Base-by-base conservation (phyloP, 345 rosid genomes). In the Cochlearia excelsa region DNA sequence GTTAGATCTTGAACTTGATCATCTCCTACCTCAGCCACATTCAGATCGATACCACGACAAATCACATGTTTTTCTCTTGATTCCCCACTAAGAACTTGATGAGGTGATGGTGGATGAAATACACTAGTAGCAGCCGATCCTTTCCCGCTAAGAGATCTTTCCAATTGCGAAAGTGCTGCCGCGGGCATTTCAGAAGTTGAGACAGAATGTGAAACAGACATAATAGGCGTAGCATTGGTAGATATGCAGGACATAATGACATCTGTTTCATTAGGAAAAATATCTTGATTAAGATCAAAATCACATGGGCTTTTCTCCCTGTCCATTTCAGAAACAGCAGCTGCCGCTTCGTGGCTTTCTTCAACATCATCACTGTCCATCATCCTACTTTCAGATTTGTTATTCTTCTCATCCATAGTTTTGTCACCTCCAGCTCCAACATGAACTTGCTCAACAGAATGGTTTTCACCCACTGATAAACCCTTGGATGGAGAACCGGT, bases 231-330 rank as follows among this genome's bases (percentile, higher is more conserved):
- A 49, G 79, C 39, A 5, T 78, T 76, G n/a, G 80, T 52, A 6
- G 86, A 73, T 46, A 75, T 63, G 51, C 78, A 64, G 56, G 77
- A 71, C 53, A 63, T 70, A 29, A 78, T 56, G 53, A 16, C 61
- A 63, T 87, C 99, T 74, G 75, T 61, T 64, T 90, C 97, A 77
- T 89, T 96, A 38, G 84, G 77, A 60, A 74, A 76, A 47, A 81
- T 75, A 75, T 93, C 95, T 70, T 81, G 85, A 72, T 93, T 93
- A 78, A 93, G 80, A 78, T 89, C 97, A 54, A 93, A 87, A 33
- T 42, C 77, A 53, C 91, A 83, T 2, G 74, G 65, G 46, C 84
- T 78, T 78, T 75, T 88, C 75, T 81, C 86, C 11, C 69, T 39
- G 33, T 66, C 80, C 28, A 60, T 61, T 57, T 79, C 88, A 39